Evolutionary conservation across 495 filamentous ascomycete species (phyloP).

Genomic region (Pseudomonodictys pantanalensis): DNA sequence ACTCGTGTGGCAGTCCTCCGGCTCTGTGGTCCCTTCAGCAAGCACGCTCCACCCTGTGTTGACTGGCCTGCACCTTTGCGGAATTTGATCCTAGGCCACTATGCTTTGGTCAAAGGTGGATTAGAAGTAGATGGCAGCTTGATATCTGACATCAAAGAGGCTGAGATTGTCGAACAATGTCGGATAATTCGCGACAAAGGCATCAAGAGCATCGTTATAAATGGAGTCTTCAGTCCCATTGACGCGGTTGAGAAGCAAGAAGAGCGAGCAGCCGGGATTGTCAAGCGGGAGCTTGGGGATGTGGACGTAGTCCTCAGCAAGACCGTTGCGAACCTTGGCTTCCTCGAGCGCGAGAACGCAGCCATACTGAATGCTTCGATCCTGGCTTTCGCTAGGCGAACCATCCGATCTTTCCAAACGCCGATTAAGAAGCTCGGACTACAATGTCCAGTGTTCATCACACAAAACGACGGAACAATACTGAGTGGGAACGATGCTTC

Average conservation of each 20-base stretch:
- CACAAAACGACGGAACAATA: conserved; percentile 55
- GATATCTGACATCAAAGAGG: conserved; percentile 48
- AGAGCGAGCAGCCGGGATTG: conserved; percentile 46
- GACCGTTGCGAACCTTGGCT: conserved; percentile 49
- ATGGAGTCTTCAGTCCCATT: conserved; percentile 58
- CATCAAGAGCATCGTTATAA: conserved; percentile 53
- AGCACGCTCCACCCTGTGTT: conserved; percentile 55
- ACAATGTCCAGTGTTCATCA: conserved; percentile 49
- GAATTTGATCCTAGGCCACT: conserved; percentile 47
- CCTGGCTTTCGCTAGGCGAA: conserved; percentile 45
- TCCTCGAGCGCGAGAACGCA: conserved; percentile 54
- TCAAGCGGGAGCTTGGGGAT: conserved; percentile 45
- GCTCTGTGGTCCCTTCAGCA: conserved; percentile 53
- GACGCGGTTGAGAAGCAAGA: conserved; percentile 52
- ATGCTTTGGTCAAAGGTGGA: conserved; percentile 48
- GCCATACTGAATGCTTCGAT: conserved; percentile 54
- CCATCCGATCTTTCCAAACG: conserved; percentile 45
- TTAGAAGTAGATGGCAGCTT: conserved; percentile 52
- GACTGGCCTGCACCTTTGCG: conserved; percentile 41
- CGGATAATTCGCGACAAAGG: conserved; percentile 44
- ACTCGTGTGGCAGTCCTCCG: conserved; percentile 55
- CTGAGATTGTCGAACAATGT: conserved; percentile 46
- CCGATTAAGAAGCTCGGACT: conserved; percentile 46
- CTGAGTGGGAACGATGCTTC: conserved; percentile 42
- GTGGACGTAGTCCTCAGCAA: conserved; percentile 49